Evolutionary conservation across 2,329 filamentous ascomycete genomes (phyloP).

Genomic region (Diaporthe vaccinii): DNA sequence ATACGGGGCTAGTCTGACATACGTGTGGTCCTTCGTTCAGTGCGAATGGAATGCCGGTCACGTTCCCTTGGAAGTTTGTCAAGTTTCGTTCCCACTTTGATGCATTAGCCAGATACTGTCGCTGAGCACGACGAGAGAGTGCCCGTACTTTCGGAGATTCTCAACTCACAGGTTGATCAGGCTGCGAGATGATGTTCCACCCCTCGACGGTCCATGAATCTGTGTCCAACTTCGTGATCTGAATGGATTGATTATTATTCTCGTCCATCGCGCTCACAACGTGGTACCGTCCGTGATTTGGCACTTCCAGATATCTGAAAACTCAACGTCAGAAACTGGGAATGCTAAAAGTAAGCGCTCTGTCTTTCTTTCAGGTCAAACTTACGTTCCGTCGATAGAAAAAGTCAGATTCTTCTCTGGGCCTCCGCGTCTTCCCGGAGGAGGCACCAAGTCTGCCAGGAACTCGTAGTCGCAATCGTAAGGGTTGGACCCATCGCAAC

Average conservation of each 20-base stretch:
- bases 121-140: background rate
- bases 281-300: slow-evolving; percentile 36
- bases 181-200: slow-evolving; percentile 41
- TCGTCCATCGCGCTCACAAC: slow-evolving; percentile 39
- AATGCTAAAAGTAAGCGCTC: fast-evolving
- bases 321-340: background rate
- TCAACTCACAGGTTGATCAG: slow-evolving; percentile 36
- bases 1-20: background rate
- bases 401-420: slow-evolving; percentile 4
- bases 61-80: slow-evolving; percentile 17
- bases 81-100: slow-evolving; percentile 39
- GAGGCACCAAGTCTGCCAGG: slow-evolving; percentile 23
- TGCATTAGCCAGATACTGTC: background rate
- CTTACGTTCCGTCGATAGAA: slow-evolving; percentile 23
- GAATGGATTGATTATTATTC: slow-evolving; percentile 35
- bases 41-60: slow-evolving; percentile 1
- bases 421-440: background rate
- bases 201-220: slow-evolving; percentile 38
- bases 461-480: slow-evolving; percentile 20
- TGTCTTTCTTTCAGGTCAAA: background rate
- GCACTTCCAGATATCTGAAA: slow-evolving; percentile 16
- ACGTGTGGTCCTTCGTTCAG: slow-evolving; percentile 27
- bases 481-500: background rate
- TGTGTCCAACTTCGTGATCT: slow-evolving; percentile 39
- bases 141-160: background rate